Evolutionary conservation across 208 protist species (phyloP), one percentile per base, ranked within the genome.

Genomic region (Hexamita inflata): DNA sequence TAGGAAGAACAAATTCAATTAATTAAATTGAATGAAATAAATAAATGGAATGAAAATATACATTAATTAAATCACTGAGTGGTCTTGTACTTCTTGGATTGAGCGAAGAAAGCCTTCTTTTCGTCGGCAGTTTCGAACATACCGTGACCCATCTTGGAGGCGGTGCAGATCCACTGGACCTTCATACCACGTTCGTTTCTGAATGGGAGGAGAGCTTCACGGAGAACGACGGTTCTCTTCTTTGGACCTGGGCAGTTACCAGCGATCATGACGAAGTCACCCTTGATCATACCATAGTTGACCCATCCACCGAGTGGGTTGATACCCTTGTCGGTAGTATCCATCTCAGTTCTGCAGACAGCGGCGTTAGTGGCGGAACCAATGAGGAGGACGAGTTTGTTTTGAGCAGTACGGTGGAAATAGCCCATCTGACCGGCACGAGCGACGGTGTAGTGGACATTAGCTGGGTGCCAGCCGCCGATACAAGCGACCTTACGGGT

Each of bases 371-470:
- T 32, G 58, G 35, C 39, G 29, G 1, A 78, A 80, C 92, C 94
- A 73, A 98, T 88, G 77, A 90, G 85, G 92, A 97, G 98, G 86
- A 99, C 95, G 90, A 97, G 97, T 92, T 99, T 98, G 93, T 98
- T 97, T 59, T 92, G 78, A 84, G 97, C 92, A 45, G 94, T 97
- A 77, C 96, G 87, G 90, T 98, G 94, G 83, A 95, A 90, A 91
- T 91, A 98, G 80, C 96, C 96, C 62, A 89, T 80, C 90, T 99
- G 94, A 94, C 96, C 96, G 78, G 94, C 94, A 85, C 96, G 91
- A 59, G 96, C 89, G 40, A 99, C 95, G 34, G 93, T 89, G 84
- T 85, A 97, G 65, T 85, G 82, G 60, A 99, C 92, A 81, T 92
- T 86, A 58, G 91, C 86, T 70, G 96, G 95, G 88, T 98, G 94